Percentiles rank a stretch among this genome's conserved stretches.
These are phyloP conservation scores for Draba incana DNA, from an alignment of 345 rosid genomes.

Conservation along the genomic window DNA sequence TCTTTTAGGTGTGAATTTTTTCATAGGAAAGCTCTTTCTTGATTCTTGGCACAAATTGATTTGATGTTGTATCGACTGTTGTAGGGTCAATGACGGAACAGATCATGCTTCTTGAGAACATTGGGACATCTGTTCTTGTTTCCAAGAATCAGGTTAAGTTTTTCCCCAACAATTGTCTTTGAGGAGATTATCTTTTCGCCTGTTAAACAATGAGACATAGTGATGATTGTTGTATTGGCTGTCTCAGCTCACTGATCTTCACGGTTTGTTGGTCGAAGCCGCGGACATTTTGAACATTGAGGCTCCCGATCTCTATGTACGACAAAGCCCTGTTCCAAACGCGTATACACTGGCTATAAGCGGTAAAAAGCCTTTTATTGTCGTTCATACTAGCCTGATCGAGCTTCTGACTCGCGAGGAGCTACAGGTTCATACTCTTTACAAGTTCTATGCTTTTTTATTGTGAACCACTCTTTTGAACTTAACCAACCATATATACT, in stretches of 20 bases:
- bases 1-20: slow-evolving; percentile 68
- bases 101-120: slow-evolving; percentile 97
- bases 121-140: slow-evolving; percentile 95
- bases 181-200: not conserved
- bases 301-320: slow-evolving; percentile 87
- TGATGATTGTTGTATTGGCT: slow-evolving; percentile 10
- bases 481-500: not conserved
- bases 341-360: slow-evolving; percentile 88
- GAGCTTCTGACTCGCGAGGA: slow-evolving; percentile 86
- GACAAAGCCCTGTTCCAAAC: slow-evolving; percentile 93
- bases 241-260: slow-evolving; percentile 84
- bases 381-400: slow-evolving; percentile 86
- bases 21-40: not conserved
- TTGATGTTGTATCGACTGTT: not conserved
- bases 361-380: slow-evolving; percentile 92
- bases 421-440: slow-evolving; percentile 67
- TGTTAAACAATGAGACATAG: not conserved
- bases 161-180: not conserved
- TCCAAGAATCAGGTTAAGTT: slow-evolving; percentile 76
- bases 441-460: slow-evolving; percentile 4
- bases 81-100: slow-evolving; percentile 85
- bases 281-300: slow-evolving; percentile 75
- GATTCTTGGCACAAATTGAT: not conserved
- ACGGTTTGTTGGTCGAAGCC: slow-evolving; percentile 80
- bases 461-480: not conserved